phyloP scores from a whole-genome alignment of 306 rosid species.

The Vicia villosa region DNA sequence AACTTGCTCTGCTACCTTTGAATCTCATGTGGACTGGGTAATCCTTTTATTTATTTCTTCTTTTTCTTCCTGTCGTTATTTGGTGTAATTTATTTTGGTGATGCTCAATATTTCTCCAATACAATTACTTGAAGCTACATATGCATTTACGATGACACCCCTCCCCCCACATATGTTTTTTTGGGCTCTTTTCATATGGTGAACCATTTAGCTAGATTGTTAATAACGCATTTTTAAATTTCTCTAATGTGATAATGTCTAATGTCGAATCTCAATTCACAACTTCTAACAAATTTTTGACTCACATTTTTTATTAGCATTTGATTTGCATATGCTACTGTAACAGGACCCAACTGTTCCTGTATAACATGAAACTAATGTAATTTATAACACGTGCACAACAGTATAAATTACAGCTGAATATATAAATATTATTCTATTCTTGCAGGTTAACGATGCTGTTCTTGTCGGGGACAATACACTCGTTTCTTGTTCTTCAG shows the following conservation, averaged over 20 bases:
- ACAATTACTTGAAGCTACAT: conserved; percentile 31
- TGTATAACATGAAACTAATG: conserved; percentile 1
- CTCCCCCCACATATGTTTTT: background rate
- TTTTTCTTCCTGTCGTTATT: conserved; percentile 11
- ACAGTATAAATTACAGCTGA: background rate
- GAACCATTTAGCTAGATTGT: conserved; percentile 9
- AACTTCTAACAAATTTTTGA: background rate
- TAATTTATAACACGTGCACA: conserved; percentile 15
- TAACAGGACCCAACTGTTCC: conserved; percentile 9
- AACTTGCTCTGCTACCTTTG: conserved; percentile 88
- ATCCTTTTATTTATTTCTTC: background rate
- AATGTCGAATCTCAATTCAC: background rate
- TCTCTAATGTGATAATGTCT: background rate
- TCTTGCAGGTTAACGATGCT: conserved; percentile 88
- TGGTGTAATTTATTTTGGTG: conserved; percentile 14
- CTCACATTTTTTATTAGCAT: conserved; percentile 9
- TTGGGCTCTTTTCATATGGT: background rate
- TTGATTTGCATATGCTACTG: conserved; percentile 7
- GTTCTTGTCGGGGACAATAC: conserved; percentile 86
- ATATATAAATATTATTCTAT: conserved; percentile 36
- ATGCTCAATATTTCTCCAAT: background rate
- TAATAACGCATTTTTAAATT: background rate
- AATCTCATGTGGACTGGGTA: conserved; percentile 99
- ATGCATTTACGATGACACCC: background rate
- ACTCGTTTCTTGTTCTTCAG: conserved; percentile 97